phyloP scores from a whole-genome alignment of 2,329 filamentous ascomycete species.

The Aureobasidium sp. region DNA sequence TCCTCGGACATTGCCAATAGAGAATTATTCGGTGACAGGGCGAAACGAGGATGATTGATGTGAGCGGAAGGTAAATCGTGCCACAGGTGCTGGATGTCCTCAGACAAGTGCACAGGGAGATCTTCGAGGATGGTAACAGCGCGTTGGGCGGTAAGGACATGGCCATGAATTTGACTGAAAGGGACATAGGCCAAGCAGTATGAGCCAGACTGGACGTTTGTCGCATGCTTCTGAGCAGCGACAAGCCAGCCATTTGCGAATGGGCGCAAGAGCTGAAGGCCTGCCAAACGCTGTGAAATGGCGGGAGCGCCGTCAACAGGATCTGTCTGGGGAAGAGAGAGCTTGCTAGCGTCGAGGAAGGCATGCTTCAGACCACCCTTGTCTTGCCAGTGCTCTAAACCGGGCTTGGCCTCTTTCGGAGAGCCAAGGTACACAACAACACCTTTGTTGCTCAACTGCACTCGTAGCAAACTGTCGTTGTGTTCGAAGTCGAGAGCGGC shows the following conservation, averaged over 20 bases:
- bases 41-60: slow-evolving; percentile 27
- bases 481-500: slow-evolving; percentile 29
- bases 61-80: slow-evolving; percentile 28
- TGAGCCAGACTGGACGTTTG: slow-evolving; percentile 19
- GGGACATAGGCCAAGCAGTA: slow-evolving; percentile 26
- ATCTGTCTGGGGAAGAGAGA: neutral
- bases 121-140: slow-evolving; percentile 23
- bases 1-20: slow-evolving; percentile 26
- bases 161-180: slow-evolving; percentile 16
- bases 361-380: slow-evolving; percentile 25
- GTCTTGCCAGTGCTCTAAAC: slow-evolving; percentile 28
- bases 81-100: slow-evolving; percentile 24
- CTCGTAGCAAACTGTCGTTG: slow-evolving; percentile 27
- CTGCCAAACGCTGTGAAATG: slow-evolving; percentile 13
- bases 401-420: slow-evolving; percentile 18
- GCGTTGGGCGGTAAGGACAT: slow-evolving; percentile 20
- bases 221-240: slow-evolving; percentile 26
- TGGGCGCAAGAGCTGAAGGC: slow-evolving; percentile 26
- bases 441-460: slow-evolving; percentile 28
- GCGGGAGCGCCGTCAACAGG: neutral
- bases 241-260: slow-evolving; percentile 25
- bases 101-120: slow-evolving; percentile 23
- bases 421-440: slow-evolving; percentile 29
- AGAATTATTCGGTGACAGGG: slow-evolving; percentile 19
- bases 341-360: slow-evolving; percentile 25